phyloP scores from a whole-genome alignment of 176 grass and related monocot species.

The Raddia guianensis region DNA sequence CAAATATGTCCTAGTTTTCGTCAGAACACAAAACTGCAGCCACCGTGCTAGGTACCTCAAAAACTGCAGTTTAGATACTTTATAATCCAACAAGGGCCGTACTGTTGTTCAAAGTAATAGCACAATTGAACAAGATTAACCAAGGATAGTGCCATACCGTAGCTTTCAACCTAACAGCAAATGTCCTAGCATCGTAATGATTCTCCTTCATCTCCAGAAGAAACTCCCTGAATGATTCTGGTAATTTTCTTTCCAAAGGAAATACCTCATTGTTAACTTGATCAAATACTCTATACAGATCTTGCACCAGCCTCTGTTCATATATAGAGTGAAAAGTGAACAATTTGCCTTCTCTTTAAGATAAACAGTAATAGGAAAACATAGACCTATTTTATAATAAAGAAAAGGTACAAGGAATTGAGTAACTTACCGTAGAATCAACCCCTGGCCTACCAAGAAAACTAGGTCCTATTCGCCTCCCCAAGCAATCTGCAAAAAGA shows the following conservation, averaged over 20 bases:
- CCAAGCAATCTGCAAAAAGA: constrained; percentile 78
- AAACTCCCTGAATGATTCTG: constrained; percentile 90
- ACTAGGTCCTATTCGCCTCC: constrained; percentile 83
- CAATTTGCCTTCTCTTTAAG: constrained; percentile 29
- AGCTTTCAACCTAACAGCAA: constrained; percentile 77
- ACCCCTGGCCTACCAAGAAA: constrained; percentile 70
- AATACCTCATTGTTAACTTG: constrained; percentile 76
- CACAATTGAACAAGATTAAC: constrained; percentile 4
- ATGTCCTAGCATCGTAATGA: constrained; percentile 75
- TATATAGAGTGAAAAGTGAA: constrained; percentile 37
- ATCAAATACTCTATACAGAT: constrained; percentile 80
- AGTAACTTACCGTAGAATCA: constrained; percentile 72
- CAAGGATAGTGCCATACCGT: constrained; percentile 58
- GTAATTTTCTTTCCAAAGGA: constrained; percentile 53
- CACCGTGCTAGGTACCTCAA: not conserved
- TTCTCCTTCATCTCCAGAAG: constrained; percentile 82
- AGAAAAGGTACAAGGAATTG: constrained; percentile 22
- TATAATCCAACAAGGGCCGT: not conserved
- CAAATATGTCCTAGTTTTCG: not conserved
- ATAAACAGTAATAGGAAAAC: constrained; percentile 29
- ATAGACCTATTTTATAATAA: constrained; percentile 16
- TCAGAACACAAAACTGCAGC: not conserved
- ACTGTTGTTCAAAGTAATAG: not conserved
- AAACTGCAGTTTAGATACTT: not conserved
- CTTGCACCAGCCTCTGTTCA: constrained; percentile 78